Evolutionary conservation across 1,284 basidiomycete species (phyloP).

Genomic region (Leccinum pseudoinsigne): DNA sequence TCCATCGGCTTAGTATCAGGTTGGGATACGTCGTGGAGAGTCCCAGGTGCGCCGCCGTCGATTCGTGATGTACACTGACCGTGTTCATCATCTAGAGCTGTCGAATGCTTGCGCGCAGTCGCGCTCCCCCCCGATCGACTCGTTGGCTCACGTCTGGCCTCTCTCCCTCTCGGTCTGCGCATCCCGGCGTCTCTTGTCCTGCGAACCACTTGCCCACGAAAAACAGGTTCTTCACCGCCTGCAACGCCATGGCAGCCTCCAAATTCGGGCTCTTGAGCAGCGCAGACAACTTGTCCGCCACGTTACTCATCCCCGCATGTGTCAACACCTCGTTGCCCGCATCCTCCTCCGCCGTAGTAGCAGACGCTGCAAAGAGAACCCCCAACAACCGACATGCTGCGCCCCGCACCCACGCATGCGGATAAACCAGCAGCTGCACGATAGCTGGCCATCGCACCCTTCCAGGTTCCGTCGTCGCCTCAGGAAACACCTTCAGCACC

Average conservation of each 20-base stretch:
- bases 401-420: conserved; percentile 93
- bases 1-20: too few species aligned
- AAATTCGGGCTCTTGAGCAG: conserved; percentile 85
- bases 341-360: conserved; percentile 19
- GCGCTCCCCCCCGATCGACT: too few species aligned
- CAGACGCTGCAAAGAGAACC: conserved; percentile 55
- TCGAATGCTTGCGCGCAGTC: too few species aligned
- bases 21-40: too few species aligned
- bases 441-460: conserved; percentile 67
- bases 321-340: conserved; percentile 38
- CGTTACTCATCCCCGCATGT: conserved; percentile 57
- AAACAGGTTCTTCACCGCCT: conserved; percentile 94
- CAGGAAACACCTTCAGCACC: conserved; percentile 59
- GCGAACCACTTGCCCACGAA: conserved; percentile 87
- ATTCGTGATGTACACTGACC: too few species aligned
- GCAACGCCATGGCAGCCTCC: conserved; percentile 76
- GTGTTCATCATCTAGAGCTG: too few species aligned
- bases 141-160: too few species aligned
- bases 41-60: too few species aligned
- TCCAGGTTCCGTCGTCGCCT: conserved; percentile 30
- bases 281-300: conserved; percentile 75
- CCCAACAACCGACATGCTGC: conserved; percentile 82
- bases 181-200: conserved; percentile 5
- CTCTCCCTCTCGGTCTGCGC: too few species aligned
- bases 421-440: conserved; percentile 77